Evolutionary conservation across 2,329 filamentous ascomycete genomes (phyloP).

Genomic region (Didymella pomorum): DNA sequence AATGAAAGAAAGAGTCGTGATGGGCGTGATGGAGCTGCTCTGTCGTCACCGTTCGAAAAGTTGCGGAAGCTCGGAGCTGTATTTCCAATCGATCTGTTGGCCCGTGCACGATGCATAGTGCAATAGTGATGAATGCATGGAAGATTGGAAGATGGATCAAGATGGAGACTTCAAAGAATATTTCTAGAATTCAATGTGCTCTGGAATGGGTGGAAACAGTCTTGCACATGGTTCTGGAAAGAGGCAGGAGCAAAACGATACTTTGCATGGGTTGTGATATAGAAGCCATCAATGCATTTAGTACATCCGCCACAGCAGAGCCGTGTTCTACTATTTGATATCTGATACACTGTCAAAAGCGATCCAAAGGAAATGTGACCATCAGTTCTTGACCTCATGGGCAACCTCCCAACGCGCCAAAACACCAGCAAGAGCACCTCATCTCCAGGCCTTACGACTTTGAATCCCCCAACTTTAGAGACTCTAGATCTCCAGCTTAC

Average conservation of each 20-base stretch:
- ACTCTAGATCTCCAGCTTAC: conserved; percentile 45
- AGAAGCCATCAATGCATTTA: not conserved
- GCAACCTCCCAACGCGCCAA: conserved; percentile 7
- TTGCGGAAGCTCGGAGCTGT: conserved; percentile 16
- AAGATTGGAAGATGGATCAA: no score
- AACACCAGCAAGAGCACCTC: conserved; percentile 8
- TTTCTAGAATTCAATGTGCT: no score
- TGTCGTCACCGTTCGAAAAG: conserved; percentile 21
- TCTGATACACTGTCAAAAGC: not conserved
- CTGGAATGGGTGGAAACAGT: no score
- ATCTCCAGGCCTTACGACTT: no score
- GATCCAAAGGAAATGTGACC: not conserved
- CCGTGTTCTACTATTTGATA: not conserved
- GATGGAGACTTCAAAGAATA: no score
- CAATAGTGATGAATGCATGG: no score
- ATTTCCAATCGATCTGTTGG: conserved; percentile 14
- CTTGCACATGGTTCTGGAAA: no score
- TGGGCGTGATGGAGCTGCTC: conserved; percentile 18
- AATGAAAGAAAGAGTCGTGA: conserved; percentile 28
- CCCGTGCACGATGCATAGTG: not conserved
- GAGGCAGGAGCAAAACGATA: no score
- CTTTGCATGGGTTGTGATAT: no score
- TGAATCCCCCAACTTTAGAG: no score
- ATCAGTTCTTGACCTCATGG: not conserved
- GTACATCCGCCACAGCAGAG: not conserved